These are phyloP conservation scores for Diutina neorugosa DNA, from an alignment of 1,139 yeast genomes.

Conservation along the genomic window DNA sequence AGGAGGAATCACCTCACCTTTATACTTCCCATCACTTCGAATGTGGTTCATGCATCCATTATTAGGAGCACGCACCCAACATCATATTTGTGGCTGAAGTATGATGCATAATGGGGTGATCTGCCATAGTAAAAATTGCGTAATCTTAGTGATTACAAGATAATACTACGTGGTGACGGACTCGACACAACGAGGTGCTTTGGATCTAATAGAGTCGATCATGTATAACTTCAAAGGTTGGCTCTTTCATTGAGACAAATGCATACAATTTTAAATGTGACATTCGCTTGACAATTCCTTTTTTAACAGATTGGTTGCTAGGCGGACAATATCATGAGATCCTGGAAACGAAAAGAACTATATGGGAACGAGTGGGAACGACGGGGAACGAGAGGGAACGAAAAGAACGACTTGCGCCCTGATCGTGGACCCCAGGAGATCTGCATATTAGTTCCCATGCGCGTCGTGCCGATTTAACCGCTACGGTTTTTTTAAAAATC, in stretches of 20 bases:
- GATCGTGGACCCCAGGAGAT: neutral
- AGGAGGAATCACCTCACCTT: neutral
- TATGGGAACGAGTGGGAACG: too few relatives aligned
- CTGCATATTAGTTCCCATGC: neutral
- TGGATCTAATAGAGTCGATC: too few relatives aligned
- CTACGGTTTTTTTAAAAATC: neutral
- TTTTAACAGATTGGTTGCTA: too few relatives aligned
- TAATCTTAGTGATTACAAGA: neutral
- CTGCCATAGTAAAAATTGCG: neutral
- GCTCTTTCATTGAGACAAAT: too few relatives aligned
- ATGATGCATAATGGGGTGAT: neutral
- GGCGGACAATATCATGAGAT: too few relatives aligned
- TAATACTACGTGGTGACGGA: neutral
- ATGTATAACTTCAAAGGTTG: too few relatives aligned
- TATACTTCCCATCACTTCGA: neutral
- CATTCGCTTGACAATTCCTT: too few relatives aligned
- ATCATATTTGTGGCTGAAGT: neutral
- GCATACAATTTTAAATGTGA: too few relatives aligned
- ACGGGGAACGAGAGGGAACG: neutral
- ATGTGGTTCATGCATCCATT: neutral
- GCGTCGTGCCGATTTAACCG: neutral
- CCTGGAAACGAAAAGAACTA: too few relatives aligned
- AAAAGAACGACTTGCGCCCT: neutral
- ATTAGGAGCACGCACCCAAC: neutral
- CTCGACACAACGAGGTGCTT: neutral